These are phyloP conservation scores for Hypomontagnella submonticulosa DNA, from an alignment of 495 filamentous ascomycete genomes.

Conservation along the genomic window DNA sequence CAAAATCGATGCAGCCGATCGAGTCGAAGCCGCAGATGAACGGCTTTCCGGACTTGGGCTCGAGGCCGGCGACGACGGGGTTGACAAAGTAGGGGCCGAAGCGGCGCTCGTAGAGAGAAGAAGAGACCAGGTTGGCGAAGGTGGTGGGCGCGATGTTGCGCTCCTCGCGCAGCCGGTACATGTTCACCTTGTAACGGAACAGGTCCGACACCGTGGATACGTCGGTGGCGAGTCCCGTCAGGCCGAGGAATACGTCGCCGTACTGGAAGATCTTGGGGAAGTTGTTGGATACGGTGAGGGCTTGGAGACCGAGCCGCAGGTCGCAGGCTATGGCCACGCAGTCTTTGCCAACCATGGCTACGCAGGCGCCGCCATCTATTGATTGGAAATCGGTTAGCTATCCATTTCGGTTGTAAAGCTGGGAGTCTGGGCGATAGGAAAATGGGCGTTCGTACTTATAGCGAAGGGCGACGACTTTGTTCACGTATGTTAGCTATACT, in stretches of 20 bases:
- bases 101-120: constrained; percentile 88
- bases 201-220: constrained; percentile 94
- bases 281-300: constrained; percentile 98
- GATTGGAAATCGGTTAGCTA: constrained; percentile 16
- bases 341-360: constrained; percentile 99
- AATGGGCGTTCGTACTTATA: constrained; percentile 73
- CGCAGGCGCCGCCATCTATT: constrained; percentile 92
- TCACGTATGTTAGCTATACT: constrained; percentile 24
- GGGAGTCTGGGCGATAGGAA: constrained; percentile 12
- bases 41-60: constrained; percentile 88
- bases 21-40: constrained; percentile 99
- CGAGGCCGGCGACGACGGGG: constrained; percentile 93
- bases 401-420: neutral
- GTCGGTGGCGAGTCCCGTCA: constrained; percentile 96
- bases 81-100: constrained; percentile 97
- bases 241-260: constrained; percentile 94
- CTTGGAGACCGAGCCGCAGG: constrained; percentile 95
- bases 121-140: constrained; percentile 94
- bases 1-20: constrained; percentile 99
- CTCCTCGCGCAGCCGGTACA: constrained; percentile 99
- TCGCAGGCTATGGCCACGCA: constrained; percentile 99
- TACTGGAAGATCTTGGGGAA: constrained; percentile 99
- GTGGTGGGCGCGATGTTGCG: constrained; percentile 93
- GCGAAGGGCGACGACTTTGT: constrained; percentile 84
- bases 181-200: constrained; percentile 99